Percentiles rank a stretch among this genome's conserved stretches.
These are phyloP conservation scores for Maudiozyma turicensis DNA, from an alignment of 805 yeast species.

Conservation along the genomic window DNA sequence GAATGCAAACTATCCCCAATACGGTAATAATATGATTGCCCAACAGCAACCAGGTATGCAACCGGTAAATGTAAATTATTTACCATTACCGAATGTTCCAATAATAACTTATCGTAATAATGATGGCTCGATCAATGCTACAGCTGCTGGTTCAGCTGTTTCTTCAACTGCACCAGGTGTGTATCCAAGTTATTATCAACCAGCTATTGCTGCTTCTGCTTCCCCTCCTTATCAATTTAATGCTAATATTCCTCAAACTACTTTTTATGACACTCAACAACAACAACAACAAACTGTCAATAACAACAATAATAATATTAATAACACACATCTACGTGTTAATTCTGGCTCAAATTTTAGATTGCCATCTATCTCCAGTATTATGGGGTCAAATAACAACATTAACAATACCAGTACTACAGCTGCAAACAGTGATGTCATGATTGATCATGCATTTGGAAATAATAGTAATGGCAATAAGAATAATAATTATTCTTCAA, in stretches of 20 bases:
- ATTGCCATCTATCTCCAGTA: not conserved
- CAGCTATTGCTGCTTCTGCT: not conserved
- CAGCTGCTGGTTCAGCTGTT: not conserved
- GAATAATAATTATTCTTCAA: not conserved
- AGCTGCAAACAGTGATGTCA: not conserved
- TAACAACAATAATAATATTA: not conserved
- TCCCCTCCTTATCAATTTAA: not conserved
- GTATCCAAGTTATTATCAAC: not conserved
- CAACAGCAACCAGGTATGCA: not conserved
- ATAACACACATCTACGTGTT: not conserved
- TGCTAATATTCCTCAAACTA: not conserved
- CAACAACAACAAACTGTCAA: not conserved
- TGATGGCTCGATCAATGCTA: too few relatives aligned
- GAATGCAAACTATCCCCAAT: not conserved
- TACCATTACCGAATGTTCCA: not conserved
- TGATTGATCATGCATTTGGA: not conserved
- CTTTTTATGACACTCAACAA: not conserved
- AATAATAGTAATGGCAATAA: not conserved
- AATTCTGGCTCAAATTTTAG: not conserved
- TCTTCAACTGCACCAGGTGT: not conserved
- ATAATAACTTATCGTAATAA: not conserved
- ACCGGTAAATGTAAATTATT: not conserved
- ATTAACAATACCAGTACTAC: not conserved
- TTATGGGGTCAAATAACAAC: not conserved
- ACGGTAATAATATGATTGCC: not conserved